These are phyloP conservation scores for Xylaria arbuscula DNA, from an alignment of 2,329 filamentous ascomycete genomes.

Conservation along the genomic window DNA sequence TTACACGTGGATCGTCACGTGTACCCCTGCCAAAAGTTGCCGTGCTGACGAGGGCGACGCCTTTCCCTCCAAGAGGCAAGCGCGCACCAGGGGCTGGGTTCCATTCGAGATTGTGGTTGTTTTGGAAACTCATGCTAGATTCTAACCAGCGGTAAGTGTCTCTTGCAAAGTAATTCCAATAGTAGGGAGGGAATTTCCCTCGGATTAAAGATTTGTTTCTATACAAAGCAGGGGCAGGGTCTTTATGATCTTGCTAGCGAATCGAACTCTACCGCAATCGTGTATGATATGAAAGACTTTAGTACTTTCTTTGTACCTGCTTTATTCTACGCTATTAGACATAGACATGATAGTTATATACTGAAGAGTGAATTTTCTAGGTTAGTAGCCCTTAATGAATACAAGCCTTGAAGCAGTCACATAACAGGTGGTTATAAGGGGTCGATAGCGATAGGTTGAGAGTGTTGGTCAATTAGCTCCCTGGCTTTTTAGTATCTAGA, in stretches of 20 bases:
- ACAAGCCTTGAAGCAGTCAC: too few species aligned
- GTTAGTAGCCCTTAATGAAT: background rate
- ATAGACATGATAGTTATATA: background rate
- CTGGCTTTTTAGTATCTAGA: too few species aligned
- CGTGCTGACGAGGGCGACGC: background rate
- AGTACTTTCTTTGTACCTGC: background rate
- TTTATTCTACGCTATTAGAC: background rate
- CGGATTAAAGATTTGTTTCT: background rate
- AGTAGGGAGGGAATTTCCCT: background rate
- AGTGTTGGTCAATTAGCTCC: too few species aligned
- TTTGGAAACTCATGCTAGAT: background rate
- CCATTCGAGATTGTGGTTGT: conserved; percentile 7
- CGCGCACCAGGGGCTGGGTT: conserved; percentile 15
- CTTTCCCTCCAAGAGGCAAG: background rate
- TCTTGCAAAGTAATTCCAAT: background rate
- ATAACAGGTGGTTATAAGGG: too few species aligned
- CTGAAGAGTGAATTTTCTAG: background rate
- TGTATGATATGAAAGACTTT: background rate
- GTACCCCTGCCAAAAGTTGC: conserved; percentile 1
- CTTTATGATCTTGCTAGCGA: background rate
- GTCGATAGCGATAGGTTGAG: too few species aligned
- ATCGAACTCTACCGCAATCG: background rate
- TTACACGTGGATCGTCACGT: conserved; percentile 2
- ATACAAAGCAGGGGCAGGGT: background rate
- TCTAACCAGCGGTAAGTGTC: background rate